Base-by-base conservation (phyloP, 2,329 filamentous ascomycete genomes). In the Penicillium digitatum region DNA sequence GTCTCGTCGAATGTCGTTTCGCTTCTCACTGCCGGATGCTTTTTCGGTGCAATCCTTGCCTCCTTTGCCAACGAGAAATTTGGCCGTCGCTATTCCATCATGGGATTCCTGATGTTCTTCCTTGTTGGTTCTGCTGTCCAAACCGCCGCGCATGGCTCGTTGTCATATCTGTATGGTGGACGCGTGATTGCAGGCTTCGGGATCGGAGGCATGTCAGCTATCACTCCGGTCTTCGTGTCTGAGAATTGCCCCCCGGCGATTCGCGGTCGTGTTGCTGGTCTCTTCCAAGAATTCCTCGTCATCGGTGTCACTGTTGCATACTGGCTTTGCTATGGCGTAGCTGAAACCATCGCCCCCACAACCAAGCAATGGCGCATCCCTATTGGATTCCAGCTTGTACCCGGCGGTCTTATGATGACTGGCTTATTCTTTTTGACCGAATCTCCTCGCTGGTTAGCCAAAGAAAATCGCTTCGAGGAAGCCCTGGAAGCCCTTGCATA, bases 381-480 rank as follows among this genome's bases (percentile, higher is more conserved):
- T 45, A 92, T 95, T 65, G 84, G 76, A 46, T 78, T 95, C 49
- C 90, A 95, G 76, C 89, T 92, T 74, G 74, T 84, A 54, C 95
- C 76, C 27, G 71, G 67, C 49, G 90, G 90, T 66, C 82, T 95
- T 20, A 40, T 50, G 18, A 40, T 40, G 14, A 24, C 26, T 16
- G 48, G 48, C 31, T 8, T 50, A 16, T 74, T 90, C 64, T 74
- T 89, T 67, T 85, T 95, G 10, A 90, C 90, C 50, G 90, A 95
- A 72, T 93, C 89, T 0, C 90, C 90, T 49, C 87, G 90, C 65
- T 95, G 86, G 80, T 92, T 83, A 66, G 88, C 95, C 76, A 90
- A 89, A 79, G 86, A 85, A 71, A 87, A 87, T 52, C 78, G 84
- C 54, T 78, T 90, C 45, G 82, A 86, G 32, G 71, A 80, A 54